Evolutionary conservation across 805 yeast genomes (phyloP), one percentile per base, ranked within the genome.

Genomic region (Kazachstania africana): DNA sequence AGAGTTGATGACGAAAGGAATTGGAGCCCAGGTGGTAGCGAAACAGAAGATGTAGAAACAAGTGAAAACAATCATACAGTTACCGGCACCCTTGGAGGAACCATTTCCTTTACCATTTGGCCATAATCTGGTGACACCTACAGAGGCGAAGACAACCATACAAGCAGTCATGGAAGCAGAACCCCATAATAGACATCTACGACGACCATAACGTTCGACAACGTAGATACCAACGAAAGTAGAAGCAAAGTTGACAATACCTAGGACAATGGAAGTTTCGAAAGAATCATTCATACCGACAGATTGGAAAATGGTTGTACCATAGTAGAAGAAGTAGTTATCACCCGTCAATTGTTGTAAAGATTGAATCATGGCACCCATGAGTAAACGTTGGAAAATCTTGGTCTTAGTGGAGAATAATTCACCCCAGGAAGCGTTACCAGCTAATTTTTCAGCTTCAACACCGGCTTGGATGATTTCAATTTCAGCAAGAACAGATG

Each of bases 21-120:
- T 66, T 48, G 82, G 79, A 41, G 80, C 83, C 83, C 83, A 76
- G 18, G 82, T 70, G 27, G 75, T 66, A 21, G 83, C 83, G 47
- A 76, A 76, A 63, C 65, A 72, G 67, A 75, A 74, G 42, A 76
- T 72, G 65, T 63, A 76, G 45, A 76, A 59, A 63, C 79, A 73
- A 17, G 82, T 66, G 43, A 76, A 64, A 59, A 75, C 72, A 50
- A 77, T 75, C 82, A 77, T 72, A 33, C 72, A 78, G 55, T 72
- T 56, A 58, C 83, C 83, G 28, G 75, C 70, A 35, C 74, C 63
- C 40, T 60, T 63, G 27, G 67, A 55, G 32, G 73, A 61, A 17
- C 62, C 65, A 21, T 40, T 36, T 14, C 28, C 29, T 15, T 30
- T 22, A 50, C 70, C 72, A 16, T 57, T 13, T 34, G 63, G 58